These are phyloP conservation scores for Verticillium tricorpus DNA, from an alignment of 2,329 filamentous ascomycete species.

Conservation along the genomic window DNA sequence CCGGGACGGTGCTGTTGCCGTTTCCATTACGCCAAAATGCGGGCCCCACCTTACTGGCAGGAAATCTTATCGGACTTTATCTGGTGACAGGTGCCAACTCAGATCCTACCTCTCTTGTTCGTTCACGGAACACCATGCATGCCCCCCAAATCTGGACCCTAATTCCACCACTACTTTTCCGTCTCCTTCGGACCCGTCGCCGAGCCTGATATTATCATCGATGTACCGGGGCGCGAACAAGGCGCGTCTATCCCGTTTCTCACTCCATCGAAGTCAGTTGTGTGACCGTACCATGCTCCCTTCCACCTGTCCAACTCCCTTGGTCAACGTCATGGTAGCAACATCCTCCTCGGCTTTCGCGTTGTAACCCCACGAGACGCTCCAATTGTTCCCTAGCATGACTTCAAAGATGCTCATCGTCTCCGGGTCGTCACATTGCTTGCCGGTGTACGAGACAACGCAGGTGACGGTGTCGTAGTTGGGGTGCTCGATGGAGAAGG, in stretches of 20 bases:
- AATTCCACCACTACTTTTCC: slow-evolving; percentile 12
- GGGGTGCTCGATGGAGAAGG: background rate
- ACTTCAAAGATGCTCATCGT: slow-evolving; percentile 19
- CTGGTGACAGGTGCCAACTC: too few species aligned
- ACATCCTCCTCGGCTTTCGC: slow-evolving; percentile 16
- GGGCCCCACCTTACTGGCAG: too few species aligned
- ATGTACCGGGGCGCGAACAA: slow-evolving; percentile 11
- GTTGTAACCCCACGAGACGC: slow-evolving; percentile 26
- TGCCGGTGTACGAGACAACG: slow-evolving; percentile 6
- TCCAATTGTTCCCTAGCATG: slow-evolving; percentile 20
- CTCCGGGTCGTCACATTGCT: slow-evolving; percentile 9
- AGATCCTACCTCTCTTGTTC: too few species aligned
- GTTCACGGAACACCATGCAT: too few species aligned
- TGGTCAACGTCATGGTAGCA: slow-evolving; percentile 24
- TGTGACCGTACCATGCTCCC: background rate
- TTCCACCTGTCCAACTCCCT: slow-evolving; percentile 15
- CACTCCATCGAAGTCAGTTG: background rate
- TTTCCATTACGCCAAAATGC: too few species aligned
- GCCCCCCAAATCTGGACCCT: slow-evolving; percentile 23
- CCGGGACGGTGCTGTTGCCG: too few species aligned
- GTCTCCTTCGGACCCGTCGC: slow-evolving; percentile 2
- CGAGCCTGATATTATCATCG: slow-evolving; percentile 1
- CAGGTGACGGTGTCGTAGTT: slow-evolving; percentile 12
- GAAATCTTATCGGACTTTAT: too few species aligned
- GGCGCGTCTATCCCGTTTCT: background rate